Percentiles rank a stretch among this genome's conserved stretches.
Evolutionary conservation across 345 rosid species (phyloP).

Genomic region (Chamaenerion angustifolium): DNA sequence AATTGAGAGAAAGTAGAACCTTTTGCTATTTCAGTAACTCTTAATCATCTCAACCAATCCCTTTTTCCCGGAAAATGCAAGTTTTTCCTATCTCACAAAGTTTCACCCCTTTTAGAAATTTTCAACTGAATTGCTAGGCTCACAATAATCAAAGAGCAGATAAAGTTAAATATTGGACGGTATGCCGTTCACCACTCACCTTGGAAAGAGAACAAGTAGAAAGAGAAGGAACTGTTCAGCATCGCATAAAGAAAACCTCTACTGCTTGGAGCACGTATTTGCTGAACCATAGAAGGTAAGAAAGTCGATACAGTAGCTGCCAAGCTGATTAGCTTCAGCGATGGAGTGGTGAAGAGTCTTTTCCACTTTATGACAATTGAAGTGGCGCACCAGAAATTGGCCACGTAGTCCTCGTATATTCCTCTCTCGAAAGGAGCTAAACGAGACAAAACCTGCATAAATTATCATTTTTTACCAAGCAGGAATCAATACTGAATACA

Average conservation of each 20-base stretch:
- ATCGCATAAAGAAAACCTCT: constrained; percentile 72
- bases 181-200: constrained; percentile 34
- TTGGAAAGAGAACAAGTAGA: constrained; percentile 86
- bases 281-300: constrained; percentile 86
- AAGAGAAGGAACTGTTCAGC: constrained; percentile 71
- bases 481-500: not conserved
- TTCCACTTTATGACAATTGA: constrained; percentile 83
- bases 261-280: constrained; percentile 56
- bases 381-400: constrained; percentile 89
- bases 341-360: constrained; percentile 41
- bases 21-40: no score
- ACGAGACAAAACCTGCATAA: constrained; percentile 62
- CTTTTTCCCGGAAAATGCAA: no score
- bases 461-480: constrained; percentile 3
- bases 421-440: constrained; percentile 98
- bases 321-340: constrained; percentile 47
- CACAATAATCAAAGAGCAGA: not conserved
- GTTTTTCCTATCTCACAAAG: no score
- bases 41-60: no score
- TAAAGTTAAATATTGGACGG: no score
- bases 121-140: not conserved
- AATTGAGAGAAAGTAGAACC: no score
- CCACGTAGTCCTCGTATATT: constrained; percentile 92
- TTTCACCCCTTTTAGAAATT: no score
- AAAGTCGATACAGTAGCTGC: constrained; percentile 48